phyloP scores from a whole-genome alignment of 23 red algal species.

The Agarophyton chilense region DNA sequence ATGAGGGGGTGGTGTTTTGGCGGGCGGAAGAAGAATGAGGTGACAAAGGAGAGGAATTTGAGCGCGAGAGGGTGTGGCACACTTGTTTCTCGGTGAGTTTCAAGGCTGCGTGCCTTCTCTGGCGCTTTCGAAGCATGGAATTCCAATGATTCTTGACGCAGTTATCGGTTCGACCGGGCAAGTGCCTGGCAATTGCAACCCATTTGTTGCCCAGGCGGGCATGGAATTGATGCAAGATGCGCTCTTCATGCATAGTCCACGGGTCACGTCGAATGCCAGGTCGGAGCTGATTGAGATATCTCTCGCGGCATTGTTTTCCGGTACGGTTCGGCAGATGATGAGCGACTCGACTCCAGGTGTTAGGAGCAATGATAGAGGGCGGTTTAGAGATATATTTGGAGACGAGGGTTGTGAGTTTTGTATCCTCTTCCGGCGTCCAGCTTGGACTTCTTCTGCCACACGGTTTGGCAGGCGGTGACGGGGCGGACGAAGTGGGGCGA shows the following conservation, averaged over 20 bases:
- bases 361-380: conserved; percentile 62
- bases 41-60: neutral
- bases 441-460: conserved; percentile 32
- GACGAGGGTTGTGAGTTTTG: conserved; percentile 74
- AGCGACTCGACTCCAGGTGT: conserved; percentile 88
- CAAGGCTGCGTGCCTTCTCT: conserved; percentile 63
- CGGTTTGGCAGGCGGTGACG: neutral
- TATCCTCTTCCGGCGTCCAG: conserved; percentile 86
- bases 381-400: conserved; percentile 33
- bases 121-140: conserved; percentile 70
- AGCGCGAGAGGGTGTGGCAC: neutral
- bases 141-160: conserved; percentile 99
- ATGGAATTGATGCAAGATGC: conserved; percentile 70
- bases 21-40: neutral
- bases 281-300: conserved; percentile 94
- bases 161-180: conserved; percentile 98
- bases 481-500: neutral
- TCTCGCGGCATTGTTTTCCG: conserved; percentile 95
- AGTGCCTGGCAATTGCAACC: conserved; percentile 79
- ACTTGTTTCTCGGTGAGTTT: conserved; percentile 22
- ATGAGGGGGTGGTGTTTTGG: neutral
- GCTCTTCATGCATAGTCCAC: conserved; percentile 89
- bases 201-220: conserved; percentile 83
- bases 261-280: conserved; percentile 80
- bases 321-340: conserved; percentile 74